These are phyloP conservation scores for Dendrostoma leiphaemia DNA, from an alignment of 2,329 filamentous ascomycete species.

Conservation along the genomic window DNA sequence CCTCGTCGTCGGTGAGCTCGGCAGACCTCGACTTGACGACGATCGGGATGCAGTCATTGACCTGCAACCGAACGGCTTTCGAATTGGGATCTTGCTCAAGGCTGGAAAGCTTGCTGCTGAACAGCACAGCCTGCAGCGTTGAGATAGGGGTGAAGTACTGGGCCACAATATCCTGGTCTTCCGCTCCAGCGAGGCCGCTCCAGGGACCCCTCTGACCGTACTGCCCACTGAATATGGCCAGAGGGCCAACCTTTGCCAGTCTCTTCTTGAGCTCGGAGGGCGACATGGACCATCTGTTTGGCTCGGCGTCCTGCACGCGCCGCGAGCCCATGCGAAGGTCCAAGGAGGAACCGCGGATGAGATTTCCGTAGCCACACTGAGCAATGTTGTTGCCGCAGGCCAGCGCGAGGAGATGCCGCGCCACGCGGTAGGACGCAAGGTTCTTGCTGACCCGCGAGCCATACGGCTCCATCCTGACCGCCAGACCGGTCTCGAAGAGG, in stretches of 20 bases:
- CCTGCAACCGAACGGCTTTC: too few relatives aligned
- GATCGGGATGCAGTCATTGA: slow-evolving; percentile 12
- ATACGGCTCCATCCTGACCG: too few relatives aligned
- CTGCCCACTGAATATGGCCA: slow-evolving; percentile 4
- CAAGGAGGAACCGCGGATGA: not conserved
- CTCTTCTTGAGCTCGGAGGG: not conserved
- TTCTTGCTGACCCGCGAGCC: too few relatives aligned
- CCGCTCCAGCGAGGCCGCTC: not conserved
- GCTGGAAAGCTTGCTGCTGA: not conserved
- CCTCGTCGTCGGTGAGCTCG: not conserved
- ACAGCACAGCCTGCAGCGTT: slow-evolving; percentile 1
- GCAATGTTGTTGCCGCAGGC: slow-evolving; percentile 12
- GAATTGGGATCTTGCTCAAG: not conserved
- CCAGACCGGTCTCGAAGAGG: not conserved
- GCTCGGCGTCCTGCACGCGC: not conserved
- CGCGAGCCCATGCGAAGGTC: slow-evolving; percentile 3
- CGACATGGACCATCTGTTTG: not conserved
- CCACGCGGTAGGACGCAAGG: not conserved
- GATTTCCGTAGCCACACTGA: not conserved
- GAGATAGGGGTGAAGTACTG: slow-evolving; percentile 8
- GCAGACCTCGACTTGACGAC: slow-evolving; percentile 7
- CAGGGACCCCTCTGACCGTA: not conserved
- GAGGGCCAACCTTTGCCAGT: not conserved
- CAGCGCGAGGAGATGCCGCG: slow-evolving; percentile 3
- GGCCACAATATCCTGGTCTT: not conserved